Evolutionary conservation across 2,329 filamentous ascomycete genomes (phyloP), one percentile per base, ranked within the genome.

Genomic region (Pleoardoris graminearum): DNA sequence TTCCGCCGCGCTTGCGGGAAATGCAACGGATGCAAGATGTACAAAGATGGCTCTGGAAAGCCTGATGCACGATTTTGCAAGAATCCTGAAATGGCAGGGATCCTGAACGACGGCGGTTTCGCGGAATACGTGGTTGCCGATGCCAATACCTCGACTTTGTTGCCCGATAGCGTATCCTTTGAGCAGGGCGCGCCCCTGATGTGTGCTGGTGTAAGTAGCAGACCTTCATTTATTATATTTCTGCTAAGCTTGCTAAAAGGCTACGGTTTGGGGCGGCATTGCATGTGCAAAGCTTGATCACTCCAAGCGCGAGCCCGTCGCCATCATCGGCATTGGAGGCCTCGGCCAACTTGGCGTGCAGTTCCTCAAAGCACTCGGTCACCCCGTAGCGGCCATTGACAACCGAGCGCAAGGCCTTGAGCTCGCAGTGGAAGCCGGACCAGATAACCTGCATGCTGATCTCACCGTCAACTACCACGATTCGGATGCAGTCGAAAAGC

Each of bases 321-420:
- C 88, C 58, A 86, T 95, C 55, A 89, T 93, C 50, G 91, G 91
- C 63, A 90, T 90, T 21, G 90, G 90, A 55, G 89, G 89, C 58
- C 81, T 95, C 51, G 90, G 90, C n/a, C 85, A 82, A 51, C 77
- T 93, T 60, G 90, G 88, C 21, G 79, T 89, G 60, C 91, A 96
- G 76, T 95, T 94, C 73, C 59, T 64, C 10, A 65, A 64, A 51
- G 63, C 65, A 11, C 55, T 69, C 57, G 63, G 61, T 5, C 63
- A 55, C 45, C 55, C 44, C 12, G 59, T 58, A 0, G 51, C 65
- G 16, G 64, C 65, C 14, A 65, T 66, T 38, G 61, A 66, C 33
- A 66, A 68, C 21, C 61, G 61, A 14, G 36, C 33, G n/a, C 59
- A 66, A 49, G 61, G 64, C 11, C 55, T 58, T 25, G 54, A 55